phyloP scores from a whole-genome alignment of 2,329 filamentous ascomycete species.

The Stemphylium lycopersici region DNA sequence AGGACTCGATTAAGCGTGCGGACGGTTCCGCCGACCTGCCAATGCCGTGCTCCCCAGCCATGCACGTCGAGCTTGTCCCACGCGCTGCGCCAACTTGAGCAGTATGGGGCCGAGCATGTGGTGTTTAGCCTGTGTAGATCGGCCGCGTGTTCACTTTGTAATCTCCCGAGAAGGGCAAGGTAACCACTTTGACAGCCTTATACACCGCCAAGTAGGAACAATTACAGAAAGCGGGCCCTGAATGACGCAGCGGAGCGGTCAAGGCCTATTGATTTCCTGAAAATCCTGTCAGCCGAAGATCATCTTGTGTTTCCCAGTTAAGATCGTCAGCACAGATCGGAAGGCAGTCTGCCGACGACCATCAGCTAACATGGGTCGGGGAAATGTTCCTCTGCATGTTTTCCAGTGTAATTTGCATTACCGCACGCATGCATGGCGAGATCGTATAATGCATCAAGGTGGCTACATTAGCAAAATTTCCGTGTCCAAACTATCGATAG shows the following conservation, averaged over 20 bases:
- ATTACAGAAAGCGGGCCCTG: too few relatives aligned
- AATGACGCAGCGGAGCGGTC: background rate
- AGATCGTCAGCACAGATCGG: background rate
- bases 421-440: background rate
- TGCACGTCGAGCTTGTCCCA: slow-evolving; percentile 1
- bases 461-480: background rate
- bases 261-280: background rate
- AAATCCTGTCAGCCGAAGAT: background rate
- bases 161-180: slow-evolving; percentile 1
- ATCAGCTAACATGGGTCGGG: background rate
- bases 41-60: slow-evolving; percentile 4
- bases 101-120: background rate
- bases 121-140: slow-evolving; percentile 3
- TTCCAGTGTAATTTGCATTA: background rate
- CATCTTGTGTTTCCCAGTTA: background rate
- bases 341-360: too few relatives aligned
- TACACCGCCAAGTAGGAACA: too few relatives aligned
- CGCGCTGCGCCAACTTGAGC: background rate
- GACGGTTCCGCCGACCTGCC: background rate
- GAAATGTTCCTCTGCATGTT: background rate
- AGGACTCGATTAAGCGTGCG: background rate
- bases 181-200: background rate
- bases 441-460: background rate
- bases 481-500: background rate
- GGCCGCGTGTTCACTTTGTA: slow-evolving; percentile 4